A percentile compares a stretch with the other conserved stretches of the same genome.
phyloP scores from a whole-genome alignment of 2,329 filamentous ascomycete species.

The Penicillium freii region DNA sequence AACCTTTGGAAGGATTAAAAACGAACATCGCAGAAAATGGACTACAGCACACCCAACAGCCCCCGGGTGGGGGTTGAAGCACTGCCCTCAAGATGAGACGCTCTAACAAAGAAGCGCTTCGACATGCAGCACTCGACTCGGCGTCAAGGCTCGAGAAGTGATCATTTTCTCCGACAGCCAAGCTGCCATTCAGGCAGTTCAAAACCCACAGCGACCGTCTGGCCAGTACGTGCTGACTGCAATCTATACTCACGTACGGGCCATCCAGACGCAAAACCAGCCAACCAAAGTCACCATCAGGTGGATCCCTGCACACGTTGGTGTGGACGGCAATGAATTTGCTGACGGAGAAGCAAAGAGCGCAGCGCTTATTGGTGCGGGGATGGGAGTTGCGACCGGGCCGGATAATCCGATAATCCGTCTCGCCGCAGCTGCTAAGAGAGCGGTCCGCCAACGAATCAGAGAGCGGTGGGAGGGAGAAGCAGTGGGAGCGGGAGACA shows the following conservation, averaged over 20 bases:
- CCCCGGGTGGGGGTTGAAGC: slow-evolving; percentile 2
- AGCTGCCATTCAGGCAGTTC: no score
- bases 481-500: no score
- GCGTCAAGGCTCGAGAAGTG: no score
- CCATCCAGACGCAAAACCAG: neutral
- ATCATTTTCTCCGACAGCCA: no score
- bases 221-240: neutral
- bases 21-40: neutral
- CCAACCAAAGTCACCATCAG: neutral
- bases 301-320: neutral
- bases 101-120: slow-evolving; percentile 6
- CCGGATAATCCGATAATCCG: neutral
- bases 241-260: neutral
- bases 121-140: neutral
- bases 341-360: neutral
- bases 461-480: neutral
- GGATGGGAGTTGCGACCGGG: neutral
- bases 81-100: slow-evolving; percentile 5
- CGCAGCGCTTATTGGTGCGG: neutral
- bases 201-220: no score
- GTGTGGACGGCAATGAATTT: neutral
- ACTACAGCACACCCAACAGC: neutral
- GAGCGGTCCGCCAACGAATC: neutral
- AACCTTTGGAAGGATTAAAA: neutral
- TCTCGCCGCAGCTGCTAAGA: neutral